A percentile compares a stretch with the other conserved stretches of the same genome.
These are phyloP conservation scores for Cladorrhinum sp. DNA, from an alignment of 2,329 filamentous ascomycete species.

Conservation along the genomic window DNA sequence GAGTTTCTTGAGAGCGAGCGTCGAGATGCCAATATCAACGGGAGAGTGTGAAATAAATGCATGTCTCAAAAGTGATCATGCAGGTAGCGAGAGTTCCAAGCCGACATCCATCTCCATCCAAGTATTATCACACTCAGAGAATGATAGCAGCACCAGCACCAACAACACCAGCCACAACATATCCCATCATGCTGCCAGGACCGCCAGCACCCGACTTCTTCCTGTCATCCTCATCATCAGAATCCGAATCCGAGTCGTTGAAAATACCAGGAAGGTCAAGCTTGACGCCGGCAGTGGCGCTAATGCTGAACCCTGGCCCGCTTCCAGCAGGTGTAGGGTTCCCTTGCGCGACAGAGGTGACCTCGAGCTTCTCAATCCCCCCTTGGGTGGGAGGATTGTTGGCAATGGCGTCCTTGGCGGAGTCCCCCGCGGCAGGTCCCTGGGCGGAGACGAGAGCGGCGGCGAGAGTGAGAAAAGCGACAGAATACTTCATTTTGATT, in stretches of 20 bases:
- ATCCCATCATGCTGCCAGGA: background rate
- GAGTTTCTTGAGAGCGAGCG: too few species aligned
- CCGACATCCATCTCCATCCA: background rate
- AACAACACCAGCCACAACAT: background rate
- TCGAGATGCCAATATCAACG: too few species aligned
- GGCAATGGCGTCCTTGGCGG: too few species aligned
- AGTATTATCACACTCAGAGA: background rate
- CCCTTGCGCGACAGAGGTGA: background rate
- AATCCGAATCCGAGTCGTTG: background rate
- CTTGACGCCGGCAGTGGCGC: background rate
- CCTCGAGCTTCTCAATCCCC: background rate
- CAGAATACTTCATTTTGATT: slow-evolving; percentile 1
- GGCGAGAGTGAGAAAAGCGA: background rate
- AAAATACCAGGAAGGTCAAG: background rate
- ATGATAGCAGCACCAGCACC: background rate
- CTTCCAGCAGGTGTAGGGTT: background rate
- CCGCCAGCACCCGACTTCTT: background rate
- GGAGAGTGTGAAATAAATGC: too few species aligned
- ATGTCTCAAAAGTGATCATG: too few species aligned
- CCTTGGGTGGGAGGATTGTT: too few species aligned
- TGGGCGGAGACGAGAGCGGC: background rate
- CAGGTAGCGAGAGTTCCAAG: background rate
- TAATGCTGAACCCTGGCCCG: background rate
- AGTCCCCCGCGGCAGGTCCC: too few species aligned
- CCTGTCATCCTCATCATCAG: slow-evolving; percentile 1